phyloP scores from a whole-genome alignment of 331 rosid species.

The Arachis monticola region DNA sequence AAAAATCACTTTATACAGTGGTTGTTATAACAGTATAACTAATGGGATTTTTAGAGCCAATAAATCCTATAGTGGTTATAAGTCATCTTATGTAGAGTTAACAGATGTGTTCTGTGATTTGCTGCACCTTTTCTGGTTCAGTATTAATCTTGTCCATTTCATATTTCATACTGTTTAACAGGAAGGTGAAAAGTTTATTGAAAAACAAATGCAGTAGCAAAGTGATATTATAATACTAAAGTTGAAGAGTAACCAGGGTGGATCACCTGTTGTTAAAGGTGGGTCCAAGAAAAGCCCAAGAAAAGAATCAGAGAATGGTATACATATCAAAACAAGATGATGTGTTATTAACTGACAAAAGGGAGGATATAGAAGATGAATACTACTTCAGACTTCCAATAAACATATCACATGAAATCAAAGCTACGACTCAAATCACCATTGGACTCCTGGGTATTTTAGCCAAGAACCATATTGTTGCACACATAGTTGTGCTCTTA shows the following conservation, averaged over 20 bases:
- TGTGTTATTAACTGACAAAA: neutral
- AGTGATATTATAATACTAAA: neutral
- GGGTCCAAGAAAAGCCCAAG: neutral
- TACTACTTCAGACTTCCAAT: neutral
- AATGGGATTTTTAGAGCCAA: neutral
- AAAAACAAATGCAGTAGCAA: neutral
- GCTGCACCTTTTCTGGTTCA: conserved; percentile 17
- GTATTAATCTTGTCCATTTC: conserved; percentile 3
- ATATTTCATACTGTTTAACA: conserved; percentile 7
- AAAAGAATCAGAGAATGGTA: neutral
- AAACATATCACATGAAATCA: neutral
- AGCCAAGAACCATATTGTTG: neutral
- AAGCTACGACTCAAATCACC: conserved; percentile 22
- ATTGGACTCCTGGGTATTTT: conserved; percentile 17
- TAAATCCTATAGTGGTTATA: neutral
- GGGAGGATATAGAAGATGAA: conserved; percentile 10
- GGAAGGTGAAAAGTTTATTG: conserved; percentile 24
- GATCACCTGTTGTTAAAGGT: neutral
- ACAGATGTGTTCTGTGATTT: neutral
- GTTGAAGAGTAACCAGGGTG: conserved; percentile 17
- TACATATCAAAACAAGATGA: neutral
- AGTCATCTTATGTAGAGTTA: too few species aligned
- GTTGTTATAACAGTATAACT: conserved; percentile 30
- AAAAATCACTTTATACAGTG: conserved; percentile 19
- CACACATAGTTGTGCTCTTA: conserved; percentile 12